Percentiles rank a stretch among this genome's conserved stretches.
Evolutionary conservation across 2,329 filamentous ascomycete genomes (phyloP).

Genomic region (Ilyonectria mors-panacis): DNA sequence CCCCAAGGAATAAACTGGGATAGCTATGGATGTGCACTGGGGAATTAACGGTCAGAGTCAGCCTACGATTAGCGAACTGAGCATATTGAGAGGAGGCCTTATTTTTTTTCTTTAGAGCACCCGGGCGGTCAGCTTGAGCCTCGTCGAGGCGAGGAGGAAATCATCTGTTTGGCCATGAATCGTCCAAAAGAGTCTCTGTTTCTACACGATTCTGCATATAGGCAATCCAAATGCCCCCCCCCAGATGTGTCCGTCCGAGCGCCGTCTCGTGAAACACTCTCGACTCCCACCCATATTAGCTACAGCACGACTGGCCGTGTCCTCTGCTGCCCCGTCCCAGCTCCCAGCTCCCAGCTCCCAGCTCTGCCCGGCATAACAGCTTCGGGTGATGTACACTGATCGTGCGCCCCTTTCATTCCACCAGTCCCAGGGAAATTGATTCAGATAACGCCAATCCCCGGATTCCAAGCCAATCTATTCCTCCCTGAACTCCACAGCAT

Average conservation of each 20-base stretch:
- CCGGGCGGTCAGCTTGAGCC: constrained; percentile 39
- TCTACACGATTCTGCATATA: constrained; percentile 50
- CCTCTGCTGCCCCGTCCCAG: constrained; percentile 26
- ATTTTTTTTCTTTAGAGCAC: constrained; percentile 45
- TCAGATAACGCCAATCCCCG: constrained; percentile 44
- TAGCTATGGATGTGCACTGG: constrained; percentile 34
- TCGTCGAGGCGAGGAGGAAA: constrained; percentile 39
- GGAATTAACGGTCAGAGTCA: constrained; percentile 7
- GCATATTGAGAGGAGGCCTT: constrained; percentile 41
- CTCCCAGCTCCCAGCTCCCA: neutral
- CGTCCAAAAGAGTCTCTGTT: constrained; percentile 43
- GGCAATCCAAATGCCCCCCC: constrained; percentile 43
- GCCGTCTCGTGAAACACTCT: constrained; percentile 13
- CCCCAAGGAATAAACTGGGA: constrained; percentile 10
- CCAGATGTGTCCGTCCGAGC: constrained; percentile 28
- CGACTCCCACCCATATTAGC: constrained; percentile 8
- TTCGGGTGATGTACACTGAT: neutral
- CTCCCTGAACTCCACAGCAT: constrained; percentile 40
- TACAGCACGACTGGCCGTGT: constrained; percentile 26
- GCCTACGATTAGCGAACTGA: constrained; percentile 32
- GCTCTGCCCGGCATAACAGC: neutral
- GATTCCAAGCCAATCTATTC: constrained; percentile 39
- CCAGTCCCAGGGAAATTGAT: constrained; percentile 23
- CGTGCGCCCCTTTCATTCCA: constrained; percentile 5
- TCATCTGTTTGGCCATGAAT: constrained; percentile 41